Percentiles rank a stretch among this genome's conserved stretches.
Evolutionary conservation across 345 rosid species (phyloP).

Genomic region (Arabis hirsuta): DNA sequence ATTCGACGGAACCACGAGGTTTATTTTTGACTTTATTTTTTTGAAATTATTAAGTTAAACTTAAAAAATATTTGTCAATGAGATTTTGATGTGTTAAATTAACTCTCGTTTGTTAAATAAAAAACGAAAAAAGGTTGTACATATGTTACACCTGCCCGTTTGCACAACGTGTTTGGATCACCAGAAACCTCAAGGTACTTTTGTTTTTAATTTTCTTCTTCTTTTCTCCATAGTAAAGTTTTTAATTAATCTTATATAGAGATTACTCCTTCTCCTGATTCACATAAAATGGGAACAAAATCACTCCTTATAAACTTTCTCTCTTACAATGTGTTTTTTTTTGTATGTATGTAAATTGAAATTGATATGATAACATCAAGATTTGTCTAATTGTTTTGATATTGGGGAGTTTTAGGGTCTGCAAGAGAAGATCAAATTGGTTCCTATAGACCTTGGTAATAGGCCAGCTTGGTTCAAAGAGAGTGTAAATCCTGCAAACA

Average conservation of each 20-base stretch:
- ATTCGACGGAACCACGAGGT: constrained; percentile 83
- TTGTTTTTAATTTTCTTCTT: neutral
- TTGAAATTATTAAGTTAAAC: neutral
- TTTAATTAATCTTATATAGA: neutral
- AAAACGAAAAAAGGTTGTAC: constrained; percentile 59
- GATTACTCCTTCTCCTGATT: neutral
- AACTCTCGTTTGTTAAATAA: neutral
- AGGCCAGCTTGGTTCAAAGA: constrained; percentile 90
- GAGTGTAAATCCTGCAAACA: constrained; percentile 76
- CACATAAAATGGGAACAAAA: neutral
- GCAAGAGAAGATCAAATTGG: constrained; percentile 77
- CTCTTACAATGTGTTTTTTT: neutral
- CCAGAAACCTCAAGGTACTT: constrained; percentile 75
- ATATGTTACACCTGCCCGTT: constrained; percentile 74
- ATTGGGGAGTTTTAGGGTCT: constrained; percentile 59
- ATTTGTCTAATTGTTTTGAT: constrained; percentile 5
- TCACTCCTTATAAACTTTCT: no score
- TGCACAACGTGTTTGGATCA: constrained; percentile 85
- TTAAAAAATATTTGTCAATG: neutral
- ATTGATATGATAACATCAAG: neutral
- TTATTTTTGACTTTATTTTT: neutral
- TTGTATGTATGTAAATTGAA: neutral
- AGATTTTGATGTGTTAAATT: neutral
- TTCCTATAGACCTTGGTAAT: constrained; percentile 65
- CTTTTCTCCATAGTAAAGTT: neutral